Percentiles rank a stretch among this genome's conserved stretches.
phyloP scores from a whole-genome alignment of 352 stramenopile genomes.

The Phytophthora niederhauseri region DNA sequence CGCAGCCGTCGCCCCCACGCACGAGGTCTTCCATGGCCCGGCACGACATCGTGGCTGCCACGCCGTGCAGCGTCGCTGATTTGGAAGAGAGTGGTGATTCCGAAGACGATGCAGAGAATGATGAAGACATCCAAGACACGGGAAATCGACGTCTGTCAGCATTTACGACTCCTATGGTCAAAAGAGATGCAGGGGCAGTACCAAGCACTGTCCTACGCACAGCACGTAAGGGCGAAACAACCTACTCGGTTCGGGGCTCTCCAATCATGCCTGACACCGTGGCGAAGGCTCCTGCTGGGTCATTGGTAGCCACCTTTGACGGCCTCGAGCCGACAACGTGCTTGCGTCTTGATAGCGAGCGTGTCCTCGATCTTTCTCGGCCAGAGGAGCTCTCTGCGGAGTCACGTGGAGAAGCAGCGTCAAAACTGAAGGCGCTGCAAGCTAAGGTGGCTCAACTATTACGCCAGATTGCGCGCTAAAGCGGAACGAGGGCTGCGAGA shows the following conservation, averaged over 20 bases:
- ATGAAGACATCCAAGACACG: conserved; percentile 13
- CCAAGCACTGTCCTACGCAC: conserved; percentile 62
- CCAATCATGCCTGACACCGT: conserved; percentile 66
- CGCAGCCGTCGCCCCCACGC: conserved; percentile 27
- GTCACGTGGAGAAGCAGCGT: conserved; percentile 57
- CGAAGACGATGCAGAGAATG: conserved; percentile 15
- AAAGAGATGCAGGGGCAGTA: conserved; percentile 14
- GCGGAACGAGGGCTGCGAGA: conserved; percentile 68
- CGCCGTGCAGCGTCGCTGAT: conserved; percentile 38
- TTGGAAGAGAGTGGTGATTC: conserved; percentile 19
- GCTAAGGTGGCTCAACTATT: conserved; percentile 71
- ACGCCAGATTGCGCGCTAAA: conserved; percentile 49
- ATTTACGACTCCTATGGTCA: conserved; percentile 51
- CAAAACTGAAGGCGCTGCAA: conserved; percentile 71
- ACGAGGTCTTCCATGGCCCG: conserved; percentile 20
- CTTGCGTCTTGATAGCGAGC: conserved; percentile 67
- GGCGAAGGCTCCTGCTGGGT: conserved; percentile 54
- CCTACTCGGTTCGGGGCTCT: conserved; percentile 72
- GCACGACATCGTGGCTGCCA: conserved; percentile 49
- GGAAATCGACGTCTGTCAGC: conserved; percentile 33
- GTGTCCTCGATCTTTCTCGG: conserved; percentile 65
- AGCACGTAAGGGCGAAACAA: conserved; percentile 73
- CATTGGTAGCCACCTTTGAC: conserved; percentile 71
- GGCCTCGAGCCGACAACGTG: conserved; percentile 49
- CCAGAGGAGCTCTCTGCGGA: conserved; percentile 66